These are phyloP conservation scores for Candida anutae DNA, from an alignment of 1,139 yeast genomes.

Conservation along the genomic window DNA sequence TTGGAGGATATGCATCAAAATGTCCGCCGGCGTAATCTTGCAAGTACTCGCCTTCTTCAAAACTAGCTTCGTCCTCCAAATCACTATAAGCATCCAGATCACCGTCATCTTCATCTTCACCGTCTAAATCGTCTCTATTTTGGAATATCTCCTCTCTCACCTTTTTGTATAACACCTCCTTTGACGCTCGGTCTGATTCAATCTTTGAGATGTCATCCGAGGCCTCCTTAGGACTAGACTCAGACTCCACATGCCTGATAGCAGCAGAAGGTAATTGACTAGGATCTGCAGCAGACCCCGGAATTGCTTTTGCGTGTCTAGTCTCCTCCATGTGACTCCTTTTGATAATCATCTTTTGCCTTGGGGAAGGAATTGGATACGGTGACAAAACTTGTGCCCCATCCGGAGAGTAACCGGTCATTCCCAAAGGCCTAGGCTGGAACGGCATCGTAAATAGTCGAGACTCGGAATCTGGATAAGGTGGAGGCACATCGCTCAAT, in stretches of 20 bases:
- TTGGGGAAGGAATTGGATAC: too few species aligned
- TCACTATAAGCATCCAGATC: neutral
- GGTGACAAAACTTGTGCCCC: too few species aligned
- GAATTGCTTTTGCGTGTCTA: too few species aligned
- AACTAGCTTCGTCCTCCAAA: constrained; percentile 10
- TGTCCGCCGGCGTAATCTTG: too few species aligned
- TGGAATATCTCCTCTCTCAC: constrained; percentile 40
- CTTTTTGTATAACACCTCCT: constrained; percentile 35
- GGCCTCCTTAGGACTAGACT: neutral
- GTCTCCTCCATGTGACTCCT: constrained; percentile 7
- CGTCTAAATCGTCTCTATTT: constrained; percentile 15
- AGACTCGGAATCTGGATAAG: too few species aligned
- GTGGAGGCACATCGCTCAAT: too few species aligned
- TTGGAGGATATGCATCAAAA: too few species aligned
- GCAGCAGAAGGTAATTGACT: neutral
- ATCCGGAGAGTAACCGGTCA: too few species aligned
- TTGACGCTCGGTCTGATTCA: constrained; percentile 19
- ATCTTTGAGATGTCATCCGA: constrained; percentile 4
- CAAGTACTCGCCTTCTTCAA: constrained; percentile 2
- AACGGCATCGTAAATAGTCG: too few species aligned
- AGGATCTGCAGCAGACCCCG: neutral
- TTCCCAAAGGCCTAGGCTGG: too few species aligned
- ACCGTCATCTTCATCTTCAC: constrained; percentile 8
- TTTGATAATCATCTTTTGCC: constrained; percentile 14
- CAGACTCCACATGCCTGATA: neutral